phyloP scores from a whole-genome alignment of 2,329 filamentous ascomycete species.

The Fusarium metavorans region DNA sequence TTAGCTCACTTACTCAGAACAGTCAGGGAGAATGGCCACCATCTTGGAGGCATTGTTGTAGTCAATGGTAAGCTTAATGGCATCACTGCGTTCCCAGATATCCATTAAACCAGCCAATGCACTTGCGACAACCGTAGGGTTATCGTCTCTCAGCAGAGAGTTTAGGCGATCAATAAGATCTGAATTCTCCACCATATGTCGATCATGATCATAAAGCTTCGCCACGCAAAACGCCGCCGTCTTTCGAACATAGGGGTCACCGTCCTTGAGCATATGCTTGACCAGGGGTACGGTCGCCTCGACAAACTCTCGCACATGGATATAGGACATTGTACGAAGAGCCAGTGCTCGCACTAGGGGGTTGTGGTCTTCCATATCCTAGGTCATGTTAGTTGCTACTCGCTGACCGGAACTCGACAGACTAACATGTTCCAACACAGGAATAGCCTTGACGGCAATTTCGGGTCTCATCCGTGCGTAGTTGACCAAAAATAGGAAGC shows the following conservation, averaged over 20 bases:
- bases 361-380: conserved; percentile 95
- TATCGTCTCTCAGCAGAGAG: conserved; percentile 90
- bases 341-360: conserved; percentile 93
- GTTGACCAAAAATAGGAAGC: conserved; percentile 97
- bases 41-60: conserved; percentile 98
- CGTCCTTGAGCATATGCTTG: conserved; percentile 84
- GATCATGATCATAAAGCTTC: conserved; percentile 97
- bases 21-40: conserved; percentile 94
- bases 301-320: conserved; percentile 96
- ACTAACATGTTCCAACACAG: conserved; percentile 82
- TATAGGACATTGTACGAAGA: conserved; percentile 94
- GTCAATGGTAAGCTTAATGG: conserved; percentile 97
- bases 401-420: background rate
- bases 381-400: conserved; percentile 26
- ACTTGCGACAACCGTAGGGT: conserved; percentile 96
- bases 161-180: conserved; percentile 95
- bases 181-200: conserved; percentile 87
- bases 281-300: conserved; percentile 88
- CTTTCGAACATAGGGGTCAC: conserved; percentile 96
- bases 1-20: conserved; percentile 82
- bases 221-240: conserved; percentile 96
- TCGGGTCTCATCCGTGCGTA: conserved; percentile 96
- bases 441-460: conserved; percentile 91
- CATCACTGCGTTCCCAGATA: conserved; percentile 98
- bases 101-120: conserved; percentile 93